A percentile compares a stretch with the other conserved stretches of the same genome.
phyloP scores from a whole-genome alignment of 192 early-diverging fungal genomes.

The Pilobolus umbonatus region DNA sequence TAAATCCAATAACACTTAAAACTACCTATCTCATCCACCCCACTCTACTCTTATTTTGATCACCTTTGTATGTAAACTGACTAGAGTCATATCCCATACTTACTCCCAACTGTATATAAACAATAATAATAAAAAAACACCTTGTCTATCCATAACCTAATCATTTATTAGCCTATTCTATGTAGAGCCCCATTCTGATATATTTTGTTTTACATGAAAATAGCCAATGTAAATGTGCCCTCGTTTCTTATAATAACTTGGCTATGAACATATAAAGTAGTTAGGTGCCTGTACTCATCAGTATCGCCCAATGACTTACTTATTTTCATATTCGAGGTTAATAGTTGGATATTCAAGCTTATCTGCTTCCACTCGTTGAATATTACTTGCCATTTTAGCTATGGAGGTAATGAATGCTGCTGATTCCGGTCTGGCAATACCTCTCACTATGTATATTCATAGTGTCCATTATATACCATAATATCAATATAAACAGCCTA shows the following conservation, averaged over 20 bases:
- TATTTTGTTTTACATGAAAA: slow-evolving; percentile 9
- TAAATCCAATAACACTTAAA: slow-evolving; percentile 8
- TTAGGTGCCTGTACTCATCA: not conserved
- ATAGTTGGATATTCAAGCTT: slow-evolving; percentile 25
- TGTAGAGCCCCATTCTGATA: not conserved
- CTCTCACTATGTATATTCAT: slow-evolving; percentile 2
- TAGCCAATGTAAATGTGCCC: slow-evolving; percentile 28
- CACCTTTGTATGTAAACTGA: too few relatives aligned
- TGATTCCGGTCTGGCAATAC: slow-evolving; percentile 20
- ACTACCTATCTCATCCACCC: too few relatives aligned
- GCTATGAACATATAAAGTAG: not conserved
- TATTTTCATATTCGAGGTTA: slow-evolving; percentile 23
- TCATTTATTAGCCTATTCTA: too few relatives aligned
- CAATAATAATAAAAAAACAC: too few relatives aligned
- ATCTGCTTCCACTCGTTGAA: slow-evolving; percentile 13
- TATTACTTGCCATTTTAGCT: slow-evolving; percentile 14
- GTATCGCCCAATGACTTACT: slow-evolving; percentile 1
- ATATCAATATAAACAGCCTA: not conserved
- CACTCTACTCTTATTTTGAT: too few relatives aligned
- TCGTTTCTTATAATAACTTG: slow-evolving; percentile 27
- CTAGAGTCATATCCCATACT: too few relatives aligned
- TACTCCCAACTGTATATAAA: too few relatives aligned
- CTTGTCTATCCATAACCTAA: too few relatives aligned
- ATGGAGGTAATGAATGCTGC: slow-evolving; percentile 20
- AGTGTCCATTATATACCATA: not conserved